phyloP scores from a whole-genome alignment of 202 grass and related monocot genomes.

The Tripidium arundinaceum region DNA sequence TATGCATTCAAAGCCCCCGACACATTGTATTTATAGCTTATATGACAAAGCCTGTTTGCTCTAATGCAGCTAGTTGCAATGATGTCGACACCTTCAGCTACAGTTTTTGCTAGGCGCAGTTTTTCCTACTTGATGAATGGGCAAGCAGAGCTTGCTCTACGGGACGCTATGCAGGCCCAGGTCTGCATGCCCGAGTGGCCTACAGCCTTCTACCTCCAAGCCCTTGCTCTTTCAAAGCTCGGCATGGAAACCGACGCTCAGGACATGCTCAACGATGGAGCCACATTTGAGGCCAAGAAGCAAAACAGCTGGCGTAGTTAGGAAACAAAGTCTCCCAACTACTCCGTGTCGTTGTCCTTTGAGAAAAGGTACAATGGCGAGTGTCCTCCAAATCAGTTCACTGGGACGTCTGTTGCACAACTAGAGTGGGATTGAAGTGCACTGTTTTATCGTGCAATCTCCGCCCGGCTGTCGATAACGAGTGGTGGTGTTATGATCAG shows the following conservation, averaged over 20 bases:
- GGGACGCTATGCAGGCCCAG: constrained; percentile 96
- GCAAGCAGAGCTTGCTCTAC: constrained; percentile 88
- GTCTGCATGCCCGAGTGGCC: constrained; percentile 98
- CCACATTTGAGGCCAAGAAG: constrained; percentile 89
- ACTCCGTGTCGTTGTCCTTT: constrained; percentile 1
- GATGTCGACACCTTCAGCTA: constrained; percentile 87
- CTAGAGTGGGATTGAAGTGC: constrained; percentile 51
- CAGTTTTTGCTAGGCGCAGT: constrained; percentile 81
- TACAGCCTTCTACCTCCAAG: constrained; percentile 94
- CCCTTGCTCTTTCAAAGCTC: constrained; percentile 91
- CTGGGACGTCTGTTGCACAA: neutral
- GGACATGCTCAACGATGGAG: constrained; percentile 97
- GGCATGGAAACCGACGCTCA: constrained; percentile 98
- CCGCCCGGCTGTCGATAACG: constrained; percentile 25
- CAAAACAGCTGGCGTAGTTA: constrained; percentile 89
- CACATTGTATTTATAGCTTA: constrained; percentile 4
- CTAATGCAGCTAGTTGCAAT: constrained; percentile 78
- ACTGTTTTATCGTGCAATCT: constrained; percentile 50
- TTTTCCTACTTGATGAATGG: constrained; percentile 95
- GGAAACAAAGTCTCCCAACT: neutral
- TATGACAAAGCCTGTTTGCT: constrained; percentile 4
- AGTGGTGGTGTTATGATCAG: constrained; percentile 8
- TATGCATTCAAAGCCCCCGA: neutral
- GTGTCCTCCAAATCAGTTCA: constrained; percentile 19
- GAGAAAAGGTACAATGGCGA: constrained; percentile 7